These are phyloP conservation scores for Neocucurbitaria cava DNA, from an alignment of 2,329 filamentous ascomycete species.

Conservation along the genomic window DNA sequence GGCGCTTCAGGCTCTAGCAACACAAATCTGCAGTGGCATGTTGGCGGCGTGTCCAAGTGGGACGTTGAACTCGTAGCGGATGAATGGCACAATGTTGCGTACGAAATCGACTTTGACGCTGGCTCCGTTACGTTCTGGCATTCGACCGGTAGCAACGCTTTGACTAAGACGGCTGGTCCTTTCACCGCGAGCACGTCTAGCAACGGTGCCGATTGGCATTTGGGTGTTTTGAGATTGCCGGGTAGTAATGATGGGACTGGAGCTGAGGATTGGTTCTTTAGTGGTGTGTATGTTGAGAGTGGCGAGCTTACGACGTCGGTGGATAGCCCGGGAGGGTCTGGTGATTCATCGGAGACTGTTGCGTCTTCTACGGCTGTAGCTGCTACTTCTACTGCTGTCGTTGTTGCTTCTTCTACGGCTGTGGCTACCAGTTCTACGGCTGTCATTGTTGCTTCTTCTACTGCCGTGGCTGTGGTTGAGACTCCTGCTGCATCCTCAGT, in stretches of 20 bases:
- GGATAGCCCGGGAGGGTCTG: conserved; percentile 21
- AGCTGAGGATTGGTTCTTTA: conserved; percentile 74
- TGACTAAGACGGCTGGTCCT: conserved; percentile 66
- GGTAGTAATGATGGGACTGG: conserved; percentile 60
- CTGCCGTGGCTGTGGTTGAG: conserved; percentile 1
- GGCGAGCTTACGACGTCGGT: conserved; percentile 52
- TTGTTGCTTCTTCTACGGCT: conserved; percentile 2
- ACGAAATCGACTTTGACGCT: conserved; percentile 72
- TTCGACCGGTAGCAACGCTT: conserved; percentile 65
- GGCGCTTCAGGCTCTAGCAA: conserved; percentile 59
- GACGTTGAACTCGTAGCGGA: conserved; percentile 65
- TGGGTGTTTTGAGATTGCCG: conserved; percentile 72
- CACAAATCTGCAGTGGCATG: conserved; percentile 68
- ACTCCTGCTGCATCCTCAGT: conserved; percentile 9
- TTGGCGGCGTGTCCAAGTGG: conserved; percentile 67
- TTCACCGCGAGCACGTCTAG: conserved; percentile 67
- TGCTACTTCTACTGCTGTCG: conserved; percentile 10
- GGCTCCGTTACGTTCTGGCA: conserved; percentile 73
- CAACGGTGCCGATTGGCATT: conserved; percentile 75
- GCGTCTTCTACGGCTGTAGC: conserved; percentile 11
- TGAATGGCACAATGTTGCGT: conserved; percentile 78
- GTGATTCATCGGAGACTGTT: conserved; percentile 11
- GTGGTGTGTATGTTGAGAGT: conserved; percentile 73
- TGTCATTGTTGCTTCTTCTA: conserved; percentile 5
- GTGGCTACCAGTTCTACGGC: neutral